phyloP scores from a whole-genome alignment of 768 basidiomycete species.

The Suillus bovinus region DNA sequence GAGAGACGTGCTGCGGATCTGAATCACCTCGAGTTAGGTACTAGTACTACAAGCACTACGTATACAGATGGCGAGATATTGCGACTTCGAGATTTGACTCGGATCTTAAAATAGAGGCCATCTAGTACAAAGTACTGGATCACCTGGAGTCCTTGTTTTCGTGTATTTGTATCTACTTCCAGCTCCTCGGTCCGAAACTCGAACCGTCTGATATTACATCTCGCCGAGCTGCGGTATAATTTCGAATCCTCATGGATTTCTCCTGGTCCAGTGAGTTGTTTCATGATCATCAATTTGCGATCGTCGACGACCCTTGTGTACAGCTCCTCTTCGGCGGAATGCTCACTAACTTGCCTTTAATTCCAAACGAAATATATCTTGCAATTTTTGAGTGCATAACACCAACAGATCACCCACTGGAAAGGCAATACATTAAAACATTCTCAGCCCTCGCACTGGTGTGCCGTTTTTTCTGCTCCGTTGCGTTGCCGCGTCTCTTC shows the following conservation, averaged over 20 bases:
- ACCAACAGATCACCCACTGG: slow-evolving; percentile 16
- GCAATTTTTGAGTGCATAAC: slow-evolving; percentile 39
- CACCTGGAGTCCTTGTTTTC: too few species aligned
- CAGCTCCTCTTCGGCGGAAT: slow-evolving; percentile 29
- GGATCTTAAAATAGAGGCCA: too few species aligned
- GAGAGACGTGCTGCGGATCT: neutral
- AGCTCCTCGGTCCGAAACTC: too few species aligned
- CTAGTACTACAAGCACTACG: too few species aligned
- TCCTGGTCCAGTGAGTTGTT: slow-evolving; percentile 1
- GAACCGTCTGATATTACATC: neutral
- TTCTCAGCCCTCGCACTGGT: slow-evolving; percentile 36
- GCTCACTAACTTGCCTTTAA: slow-evolving; percentile 22
- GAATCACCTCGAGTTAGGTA: neutral
- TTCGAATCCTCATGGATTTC: neutral
- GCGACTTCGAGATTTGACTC: too few species aligned
- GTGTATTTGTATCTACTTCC: too few species aligned
- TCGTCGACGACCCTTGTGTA: neutral
- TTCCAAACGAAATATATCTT: slow-evolving; percentile 48
- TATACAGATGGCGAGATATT: too few species aligned
- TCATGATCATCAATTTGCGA: neutral
- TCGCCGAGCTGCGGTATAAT: neutral
- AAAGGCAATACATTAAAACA: slow-evolving; percentile 12
- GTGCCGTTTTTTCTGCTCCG: slow-evolving; percentile 44
- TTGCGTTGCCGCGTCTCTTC: slow-evolving; percentile 42
- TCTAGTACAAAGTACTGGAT: too few species aligned